These are phyloP conservation scores for Chaetomiaceae sp. DNA, from an alignment of 2,329 filamentous ascomycete genomes.

Conservation along the genomic window DNA sequence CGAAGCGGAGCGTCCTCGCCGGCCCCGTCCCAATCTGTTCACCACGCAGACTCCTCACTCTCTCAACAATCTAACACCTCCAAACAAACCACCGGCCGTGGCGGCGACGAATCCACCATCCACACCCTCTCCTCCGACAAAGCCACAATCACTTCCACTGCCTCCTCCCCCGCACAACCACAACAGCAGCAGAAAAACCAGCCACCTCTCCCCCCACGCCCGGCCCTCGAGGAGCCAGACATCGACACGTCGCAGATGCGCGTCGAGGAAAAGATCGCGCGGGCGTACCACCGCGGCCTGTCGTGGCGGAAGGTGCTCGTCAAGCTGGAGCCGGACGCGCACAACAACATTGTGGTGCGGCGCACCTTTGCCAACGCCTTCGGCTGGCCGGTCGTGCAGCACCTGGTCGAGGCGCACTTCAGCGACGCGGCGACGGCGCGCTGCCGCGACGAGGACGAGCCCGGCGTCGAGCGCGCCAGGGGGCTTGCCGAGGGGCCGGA, in stretches of 20 bases:
- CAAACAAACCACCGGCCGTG: neutral
- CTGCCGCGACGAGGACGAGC: slow-evolving; percentile 60
- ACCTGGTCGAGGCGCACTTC: slow-evolving; percentile 92
- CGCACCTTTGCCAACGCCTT: slow-evolving; percentile 97
- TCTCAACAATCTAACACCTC: slow-evolving; percentile 5
- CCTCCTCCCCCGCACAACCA: no score
- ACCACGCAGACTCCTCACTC: slow-evolving; percentile 33
- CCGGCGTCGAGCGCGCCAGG: no score
- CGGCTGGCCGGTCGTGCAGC: slow-evolving; percentile 94
- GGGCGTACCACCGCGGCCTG: slow-evolving; percentile 85
- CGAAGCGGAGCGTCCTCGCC: slow-evolving; percentile 31
- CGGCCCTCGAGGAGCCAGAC: neutral
- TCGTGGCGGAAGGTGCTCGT: slow-evolving; percentile 97
- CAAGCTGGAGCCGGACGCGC: slow-evolving; percentile 89
- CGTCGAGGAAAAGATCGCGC: slow-evolving; percentile 95
- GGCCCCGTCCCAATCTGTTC: slow-evolving; percentile 27
- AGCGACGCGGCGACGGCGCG: slow-evolving; percentile 63
- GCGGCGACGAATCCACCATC: slow-evolving; percentile 2
- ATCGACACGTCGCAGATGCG: slow-evolving; percentile 66
- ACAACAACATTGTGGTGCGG: slow-evolving; percentile 97
- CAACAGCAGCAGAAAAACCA: neutral
- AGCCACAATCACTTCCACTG: slow-evolving; percentile 36
- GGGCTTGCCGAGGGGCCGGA: slow-evolving; percentile 34
- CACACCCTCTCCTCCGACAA: slow-evolving; percentile 5
- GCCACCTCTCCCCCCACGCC: neutral